These are phyloP conservation scores for Pseudohalonectria lignicola DNA, from an alignment of 2,329 filamentous ascomycete species.

Conservation along the genomic window DNA sequence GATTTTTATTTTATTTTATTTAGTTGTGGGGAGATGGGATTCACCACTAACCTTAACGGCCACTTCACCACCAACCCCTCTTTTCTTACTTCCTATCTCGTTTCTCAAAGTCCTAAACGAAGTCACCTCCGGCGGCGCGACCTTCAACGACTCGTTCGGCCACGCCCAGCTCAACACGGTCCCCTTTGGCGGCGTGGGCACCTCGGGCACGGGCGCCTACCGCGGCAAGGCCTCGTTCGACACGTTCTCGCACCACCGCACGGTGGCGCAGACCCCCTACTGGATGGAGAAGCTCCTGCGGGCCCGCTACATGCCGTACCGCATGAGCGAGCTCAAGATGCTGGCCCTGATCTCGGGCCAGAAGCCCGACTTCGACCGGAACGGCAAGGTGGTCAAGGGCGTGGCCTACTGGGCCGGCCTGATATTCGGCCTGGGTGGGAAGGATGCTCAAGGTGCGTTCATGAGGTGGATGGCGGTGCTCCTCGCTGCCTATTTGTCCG, in stretches of 20 bases:
- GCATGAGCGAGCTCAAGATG: constrained; percentile 29
- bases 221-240: constrained; percentile 67
- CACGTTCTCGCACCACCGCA: constrained; percentile 47
- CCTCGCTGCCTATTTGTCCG: constrained; percentile 20
- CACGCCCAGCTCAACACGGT: constrained; percentile 54
- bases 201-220: constrained; percentile 67
- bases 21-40: too few relatives aligned
- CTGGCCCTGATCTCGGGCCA: constrained; percentile 27
- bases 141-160: constrained; percentile 42
- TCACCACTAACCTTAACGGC: too few relatives aligned
- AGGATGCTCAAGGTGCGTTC: constrained; percentile 36
- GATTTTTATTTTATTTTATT: background rate
- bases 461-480: constrained; percentile 38
- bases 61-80: background rate
- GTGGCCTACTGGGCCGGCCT: constrained; percentile 42
- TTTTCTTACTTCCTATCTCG: background rate
- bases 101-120: constrained; percentile 41
- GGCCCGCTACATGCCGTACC: constrained; percentile 58
- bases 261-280: constrained; percentile 47
- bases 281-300: constrained; percentile 60
- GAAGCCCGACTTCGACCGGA: constrained; percentile 52
- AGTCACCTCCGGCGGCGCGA: constrained; percentile 58
- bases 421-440: constrained; percentile 38
- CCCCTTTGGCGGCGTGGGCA: constrained; percentile 74
- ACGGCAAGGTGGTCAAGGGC: constrained; percentile 39